Conservation (phyloP, 148 eudicot genomes). For the Camellia japonica region DNA sequence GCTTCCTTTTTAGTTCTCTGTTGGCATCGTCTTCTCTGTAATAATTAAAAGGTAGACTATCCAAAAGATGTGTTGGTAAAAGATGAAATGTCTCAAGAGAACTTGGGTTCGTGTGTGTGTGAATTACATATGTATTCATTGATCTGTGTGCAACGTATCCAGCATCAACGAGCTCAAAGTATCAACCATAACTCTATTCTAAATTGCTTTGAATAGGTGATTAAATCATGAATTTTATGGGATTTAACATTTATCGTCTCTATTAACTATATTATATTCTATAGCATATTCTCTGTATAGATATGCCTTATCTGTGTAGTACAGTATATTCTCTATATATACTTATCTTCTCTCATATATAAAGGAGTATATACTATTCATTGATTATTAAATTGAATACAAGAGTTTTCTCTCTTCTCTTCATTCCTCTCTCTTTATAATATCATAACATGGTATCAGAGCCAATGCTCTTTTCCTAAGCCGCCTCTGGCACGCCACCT, state of each 20-base stretch:
- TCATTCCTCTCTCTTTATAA: too few species aligned
- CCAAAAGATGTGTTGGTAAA: not conserved
- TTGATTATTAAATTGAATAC: too few species aligned
- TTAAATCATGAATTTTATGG: not conserved
- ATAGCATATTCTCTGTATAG: too few species aligned
- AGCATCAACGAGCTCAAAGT: not conserved
- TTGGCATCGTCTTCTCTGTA: slow-evolving; percentile 41
- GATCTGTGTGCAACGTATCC: not conserved
- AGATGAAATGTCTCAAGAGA: not conserved
- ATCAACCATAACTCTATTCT: not conserved
- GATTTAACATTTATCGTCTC: not conserved
- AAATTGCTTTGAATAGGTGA: not conserved
- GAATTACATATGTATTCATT: not conserved
- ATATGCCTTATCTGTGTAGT: too few species aligned
- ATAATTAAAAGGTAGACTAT: not conserved
- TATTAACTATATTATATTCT: too few species aligned
- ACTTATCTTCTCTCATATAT: too few species aligned
- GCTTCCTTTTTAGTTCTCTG: slow-evolving; percentile 60
- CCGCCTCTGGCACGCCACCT: too few species aligned
- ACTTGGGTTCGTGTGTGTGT: not conserved
- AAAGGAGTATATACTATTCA: too few species aligned
- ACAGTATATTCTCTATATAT: too few species aligned
- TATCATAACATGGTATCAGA: too few species aligned
- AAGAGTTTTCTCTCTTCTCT: too few species aligned
- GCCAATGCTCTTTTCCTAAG: too few species aligned